phyloP scores from a whole-genome alignment of 768 basidiomycete species.

The Mycena epipterygia region DNA sequence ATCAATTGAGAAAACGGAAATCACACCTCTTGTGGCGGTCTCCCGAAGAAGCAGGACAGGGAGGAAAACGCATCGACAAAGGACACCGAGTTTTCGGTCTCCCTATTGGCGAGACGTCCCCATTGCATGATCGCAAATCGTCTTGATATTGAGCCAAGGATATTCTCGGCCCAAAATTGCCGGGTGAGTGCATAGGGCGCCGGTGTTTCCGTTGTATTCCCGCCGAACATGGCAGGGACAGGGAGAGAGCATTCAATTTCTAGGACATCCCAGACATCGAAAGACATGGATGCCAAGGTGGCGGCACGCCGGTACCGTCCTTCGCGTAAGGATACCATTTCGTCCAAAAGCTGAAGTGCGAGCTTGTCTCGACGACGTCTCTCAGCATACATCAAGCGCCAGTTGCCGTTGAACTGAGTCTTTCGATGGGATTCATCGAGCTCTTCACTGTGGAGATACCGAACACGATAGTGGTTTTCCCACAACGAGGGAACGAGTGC shows the following conservation, averaged over 20 bases:
- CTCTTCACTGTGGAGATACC: slow-evolving; percentile 60
- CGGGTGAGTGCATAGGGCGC: slow-evolving; percentile 53
- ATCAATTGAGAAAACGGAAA: not conserved
- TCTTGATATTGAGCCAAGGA: slow-evolving; percentile 61
- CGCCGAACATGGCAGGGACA: slow-evolving; percentile 45
- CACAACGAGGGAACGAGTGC: slow-evolving; percentile 59
- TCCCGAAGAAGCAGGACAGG: slow-evolving; percentile 67
- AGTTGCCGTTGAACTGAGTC: slow-evolving; percentile 52
- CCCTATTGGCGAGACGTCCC: slow-evolving; percentile 56
- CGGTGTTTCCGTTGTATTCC: slow-evolving; percentile 4
- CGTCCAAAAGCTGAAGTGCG: slow-evolving; percentile 57
- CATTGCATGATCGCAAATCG: slow-evolving; percentile 56
- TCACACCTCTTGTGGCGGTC: slow-evolving; percentile 58
- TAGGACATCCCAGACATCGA: slow-evolving; percentile 71
- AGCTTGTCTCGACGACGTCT: slow-evolving; percentile 59
- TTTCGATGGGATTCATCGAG: slow-evolving; percentile 52
- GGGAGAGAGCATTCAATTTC: slow-evolving; percentile 54
- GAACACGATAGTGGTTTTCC: slow-evolving; percentile 64
- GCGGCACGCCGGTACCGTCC: slow-evolving; percentile 56
- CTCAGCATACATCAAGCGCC: slow-evolving; percentile 60
- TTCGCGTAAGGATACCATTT: slow-evolving; percentile 52
- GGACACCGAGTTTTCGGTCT: not conserved
- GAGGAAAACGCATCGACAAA: slow-evolving; percentile 55
- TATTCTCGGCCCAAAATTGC: slow-evolving; percentile 63
- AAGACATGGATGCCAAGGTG: slow-evolving; percentile 55